Base-by-base conservation (phyloP, 441 rosid species). In the Pelargonium fulgidum region DNA sequence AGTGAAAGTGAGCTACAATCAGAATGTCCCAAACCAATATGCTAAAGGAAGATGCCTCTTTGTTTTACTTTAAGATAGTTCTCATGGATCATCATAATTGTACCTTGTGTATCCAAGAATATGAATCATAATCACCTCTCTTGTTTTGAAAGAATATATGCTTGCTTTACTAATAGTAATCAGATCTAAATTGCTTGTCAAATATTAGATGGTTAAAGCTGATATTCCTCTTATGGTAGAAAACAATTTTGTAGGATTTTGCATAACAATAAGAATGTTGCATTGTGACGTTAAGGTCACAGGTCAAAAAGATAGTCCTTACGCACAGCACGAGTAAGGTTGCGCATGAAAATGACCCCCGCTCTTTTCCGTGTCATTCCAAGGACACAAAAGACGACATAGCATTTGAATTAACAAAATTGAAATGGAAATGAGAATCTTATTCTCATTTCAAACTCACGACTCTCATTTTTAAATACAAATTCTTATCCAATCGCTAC, bases 1-100 rank as follows among this genome's bases (percentile, higher is more conserved):
- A 20, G 26, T 59, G 64, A 59, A 59, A 59, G 64, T 58, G 69
- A 72, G 72, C 74, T 69, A 63, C 76, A 78, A 78, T 41, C 72
- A 63, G 76, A 66, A 72, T 75, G 81, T 75, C 47, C 47, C 56
- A 70, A 73, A 68, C 47, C 33, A 59, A 64, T 13, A 26, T 24
- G 68, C 52, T 58, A 65, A 48, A 59, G 65, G 39, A 65, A 68
- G 76, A 69, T 69, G 71, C 79, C 41, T 58, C 12, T 63, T 58
- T 73, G 73, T 47, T 56, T 45, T 19, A n/a, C 71, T 74, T 78
- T 66, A 52, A 39, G 29, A 44, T 42, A 36, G 7, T 70, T 72
- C 66, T 75, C 22, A 9, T 45, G 1, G 58, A 58, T 58, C 33
- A 67, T 70, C 41, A 50, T 62, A 48, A 48, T 69, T 59, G 59